These are phyloP conservation scores for Podosphaera fusca DNA, from an alignment of 2,329 filamentous ascomycete genomes.

Conservation along the genomic window DNA sequence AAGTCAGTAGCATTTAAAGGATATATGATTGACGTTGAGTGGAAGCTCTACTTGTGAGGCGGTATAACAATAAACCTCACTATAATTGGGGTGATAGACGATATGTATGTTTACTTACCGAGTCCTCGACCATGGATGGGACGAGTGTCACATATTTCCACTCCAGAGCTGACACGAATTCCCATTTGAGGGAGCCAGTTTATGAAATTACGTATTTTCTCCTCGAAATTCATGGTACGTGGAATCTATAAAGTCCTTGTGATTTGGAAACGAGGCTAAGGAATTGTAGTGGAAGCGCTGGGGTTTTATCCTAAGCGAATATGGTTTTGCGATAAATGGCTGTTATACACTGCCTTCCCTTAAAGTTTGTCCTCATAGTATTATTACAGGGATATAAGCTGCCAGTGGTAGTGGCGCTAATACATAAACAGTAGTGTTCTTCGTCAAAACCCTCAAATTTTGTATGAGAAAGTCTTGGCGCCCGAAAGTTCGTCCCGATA, in stretches of 20 bases:
- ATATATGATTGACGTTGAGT: background rate
- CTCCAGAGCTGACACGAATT: conserved; percentile 31
- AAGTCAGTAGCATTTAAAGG: conserved; percentile 4
- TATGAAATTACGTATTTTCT: conserved; percentile 27
- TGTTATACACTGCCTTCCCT: too few relatives aligned
- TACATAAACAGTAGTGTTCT: too few relatives aligned
- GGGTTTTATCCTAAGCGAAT: too few relatives aligned
- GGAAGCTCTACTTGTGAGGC: background rate
- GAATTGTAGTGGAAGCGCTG: too few relatives aligned
- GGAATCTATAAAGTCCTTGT: background rate
- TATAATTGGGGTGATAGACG: background rate
- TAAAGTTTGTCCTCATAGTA: too few relatives aligned
- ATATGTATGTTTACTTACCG: conserved; percentile 23
- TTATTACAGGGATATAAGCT: too few relatives aligned
- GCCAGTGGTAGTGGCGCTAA: too few relatives aligned
- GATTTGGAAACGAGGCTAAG: too few relatives aligned
- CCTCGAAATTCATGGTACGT: conserved; percentile 17
- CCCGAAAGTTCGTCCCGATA: too few relatives aligned
- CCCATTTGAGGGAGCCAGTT: conserved; percentile 30
- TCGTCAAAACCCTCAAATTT: too few relatives aligned
- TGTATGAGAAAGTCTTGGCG: too few relatives aligned
- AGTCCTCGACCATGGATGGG: conserved; percentile 33
- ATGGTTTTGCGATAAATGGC: too few relatives aligned
- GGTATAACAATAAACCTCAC: background rate
- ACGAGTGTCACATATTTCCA: conserved; percentile 33